Percentiles rank a stretch among this genome's conserved stretches.
These are phyloP conservation scores for Aplosporella prunicola DNA, from an alignment of 2,329 filamentous ascomycete species.

Conservation along the genomic window DNA sequence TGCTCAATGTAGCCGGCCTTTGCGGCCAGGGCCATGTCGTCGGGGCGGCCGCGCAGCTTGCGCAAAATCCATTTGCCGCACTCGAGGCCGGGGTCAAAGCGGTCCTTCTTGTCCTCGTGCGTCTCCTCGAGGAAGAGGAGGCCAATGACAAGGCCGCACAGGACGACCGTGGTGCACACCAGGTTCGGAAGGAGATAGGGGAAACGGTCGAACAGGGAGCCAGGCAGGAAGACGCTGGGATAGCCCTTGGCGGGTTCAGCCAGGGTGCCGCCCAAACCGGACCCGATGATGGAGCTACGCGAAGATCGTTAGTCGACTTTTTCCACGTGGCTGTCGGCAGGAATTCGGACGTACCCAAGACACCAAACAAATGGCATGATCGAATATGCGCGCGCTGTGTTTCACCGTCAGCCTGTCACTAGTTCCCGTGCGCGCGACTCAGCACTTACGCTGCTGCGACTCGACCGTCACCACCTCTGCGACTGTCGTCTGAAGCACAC, in stretches of 20 bases:
- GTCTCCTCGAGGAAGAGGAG: constrained; percentile 90
- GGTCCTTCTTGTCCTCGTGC: constrained; percentile 69
- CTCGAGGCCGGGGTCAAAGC: constrained; percentile 66
- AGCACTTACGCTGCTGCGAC: constrained; percentile 73
- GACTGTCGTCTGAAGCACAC: constrained; percentile 89
- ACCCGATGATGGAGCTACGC: constrained; percentile 75
- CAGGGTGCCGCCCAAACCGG: constrained; percentile 80
- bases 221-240: constrained; percentile 60
- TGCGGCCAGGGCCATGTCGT: constrained; percentile 24
- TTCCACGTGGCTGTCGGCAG: constrained; percentile 4
- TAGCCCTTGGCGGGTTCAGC: constrained; percentile 80
- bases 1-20: constrained; percentile 46
- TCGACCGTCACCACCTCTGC: constrained; percentile 88
- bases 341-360: constrained; percentile 53
- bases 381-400: constrained; percentile 74
- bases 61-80: constrained; percentile 59
- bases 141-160: constrained; percentile 66
- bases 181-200: constrained; percentile 89
- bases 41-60: constrained; percentile 21
- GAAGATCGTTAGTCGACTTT: constrained; percentile 17
- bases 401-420: constrained; percentile 19
- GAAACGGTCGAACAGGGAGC: constrained; percentile 72
- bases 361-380: constrained; percentile 99
- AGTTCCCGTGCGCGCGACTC: constrained; percentile 6
- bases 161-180: constrained; percentile 73